Evolutionary conservation across 306 rosid species (phyloP).

Genomic region (Hylodesmum podocarpum): DNA sequence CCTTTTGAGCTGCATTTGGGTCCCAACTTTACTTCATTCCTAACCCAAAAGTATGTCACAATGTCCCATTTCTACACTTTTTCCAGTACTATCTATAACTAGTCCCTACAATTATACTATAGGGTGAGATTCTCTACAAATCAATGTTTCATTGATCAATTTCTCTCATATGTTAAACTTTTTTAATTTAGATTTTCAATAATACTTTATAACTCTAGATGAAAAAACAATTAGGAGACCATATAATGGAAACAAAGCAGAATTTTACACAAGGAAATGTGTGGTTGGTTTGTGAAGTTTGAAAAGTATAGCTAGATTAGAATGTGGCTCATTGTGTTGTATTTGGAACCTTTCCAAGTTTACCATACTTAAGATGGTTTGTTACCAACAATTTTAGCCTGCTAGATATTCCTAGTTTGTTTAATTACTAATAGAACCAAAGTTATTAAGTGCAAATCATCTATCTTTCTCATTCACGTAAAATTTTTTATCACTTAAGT

Average conservation of each 20-base stretch:
- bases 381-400: background rate
- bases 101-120: background rate
- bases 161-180: background rate
- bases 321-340: background rate
- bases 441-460: background rate
- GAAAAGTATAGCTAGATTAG: background rate
- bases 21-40: conserved; percentile 37
- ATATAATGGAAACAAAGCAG: background rate
- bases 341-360: background rate
- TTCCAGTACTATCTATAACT: background rate
- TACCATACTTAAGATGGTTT: background rate
- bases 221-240: background rate
- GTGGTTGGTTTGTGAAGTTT: background rate
- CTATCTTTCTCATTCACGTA: too few relatives aligned
- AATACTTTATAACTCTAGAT: background rate
- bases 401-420: background rate
- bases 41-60: conserved; percentile 22
- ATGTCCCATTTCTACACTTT: background rate
- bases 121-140: background rate
- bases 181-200: background rate
- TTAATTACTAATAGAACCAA: background rate
- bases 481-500: too few relatives aligned
- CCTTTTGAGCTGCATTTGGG: conserved; percentile 23
- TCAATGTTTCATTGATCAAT: background rate
- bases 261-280: background rate